Percentiles rank a stretch among this genome's conserved stretches.
Evolutionary conservation across 2,329 filamentous ascomycete species (phyloP).

Genomic region (Cladosporium sp.): DNA sequence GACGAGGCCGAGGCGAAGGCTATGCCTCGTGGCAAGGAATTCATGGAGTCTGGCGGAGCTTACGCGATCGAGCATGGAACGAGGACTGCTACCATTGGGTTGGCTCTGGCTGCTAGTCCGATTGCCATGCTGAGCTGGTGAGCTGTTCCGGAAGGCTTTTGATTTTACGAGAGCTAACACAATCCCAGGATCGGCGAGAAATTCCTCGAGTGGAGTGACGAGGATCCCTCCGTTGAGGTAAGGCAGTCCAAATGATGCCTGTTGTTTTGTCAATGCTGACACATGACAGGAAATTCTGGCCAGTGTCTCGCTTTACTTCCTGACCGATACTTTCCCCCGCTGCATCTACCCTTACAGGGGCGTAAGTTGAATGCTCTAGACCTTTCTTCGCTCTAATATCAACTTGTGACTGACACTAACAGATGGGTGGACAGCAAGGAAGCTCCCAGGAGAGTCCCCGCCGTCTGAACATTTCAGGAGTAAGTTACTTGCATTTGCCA

Average conservation of each 20-base stretch:
- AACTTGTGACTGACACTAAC: background rate
- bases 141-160: background rate
- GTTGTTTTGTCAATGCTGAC: background rate
- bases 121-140: slow-evolving; percentile 58
- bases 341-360: slow-evolving; percentile 53
- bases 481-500: background rate
- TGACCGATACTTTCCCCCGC: slow-evolving; percentile 51
- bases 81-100: slow-evolving; percentile 57
- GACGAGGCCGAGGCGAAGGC: slow-evolving; percentile 41
- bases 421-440: slow-evolving; percentile 4
- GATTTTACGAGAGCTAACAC: background rate
- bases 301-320: slow-evolving; percentile 55
- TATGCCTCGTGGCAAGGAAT: slow-evolving; percentile 42
- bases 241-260: background rate
- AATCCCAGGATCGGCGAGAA: slow-evolving; percentile 55
- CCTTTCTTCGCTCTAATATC: too few species aligned
- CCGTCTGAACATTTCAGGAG: background rate
- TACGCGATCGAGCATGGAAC: slow-evolving; percentile 58
- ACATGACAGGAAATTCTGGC: slow-evolving; percentile 44
- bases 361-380: slow-evolving; percentile 19
- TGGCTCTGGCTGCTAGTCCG: slow-evolving; percentile 55
- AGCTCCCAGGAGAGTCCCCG: background rate
- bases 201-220: slow-evolving; percentile 54
- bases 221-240: slow-evolving; percentile 38
- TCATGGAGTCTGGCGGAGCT: slow-evolving; percentile 44